Evolutionary conservation across 352 stramenopile species (phyloP).

Genomic region (Pythium myriotylum): DNA sequence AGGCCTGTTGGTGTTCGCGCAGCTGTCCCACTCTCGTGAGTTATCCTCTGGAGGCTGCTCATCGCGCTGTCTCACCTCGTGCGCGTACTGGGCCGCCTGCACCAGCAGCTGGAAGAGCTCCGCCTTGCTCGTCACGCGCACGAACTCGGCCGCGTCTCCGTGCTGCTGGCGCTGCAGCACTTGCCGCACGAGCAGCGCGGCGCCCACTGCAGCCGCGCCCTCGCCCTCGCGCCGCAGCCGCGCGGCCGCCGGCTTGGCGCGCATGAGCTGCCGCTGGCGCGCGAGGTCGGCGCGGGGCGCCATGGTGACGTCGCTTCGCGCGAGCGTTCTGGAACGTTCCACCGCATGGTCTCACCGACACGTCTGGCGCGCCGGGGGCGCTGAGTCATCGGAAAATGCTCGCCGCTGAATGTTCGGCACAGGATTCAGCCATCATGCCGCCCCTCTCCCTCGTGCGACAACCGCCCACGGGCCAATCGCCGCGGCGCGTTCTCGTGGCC

Average conservation of each 20-base stretch:
- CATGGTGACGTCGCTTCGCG: constrained; percentile 13
- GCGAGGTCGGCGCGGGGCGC: constrained; percentile 20
- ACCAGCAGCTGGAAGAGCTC: constrained; percentile 56
- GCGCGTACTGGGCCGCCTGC: constrained; percentile 42
- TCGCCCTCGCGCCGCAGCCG: background rate
- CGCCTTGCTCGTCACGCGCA: constrained; percentile 38
- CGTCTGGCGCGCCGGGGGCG: too few species aligned
- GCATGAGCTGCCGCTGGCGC: constrained; percentile 27
- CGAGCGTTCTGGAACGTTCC: background rate
- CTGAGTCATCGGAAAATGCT: constrained; percentile 23
- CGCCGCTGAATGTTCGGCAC: too few species aligned
- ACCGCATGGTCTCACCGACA: background rate
- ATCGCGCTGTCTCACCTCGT: constrained; percentile 32
- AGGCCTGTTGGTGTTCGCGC: constrained; percentile 16
- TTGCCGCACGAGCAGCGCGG: constrained; percentile 47
- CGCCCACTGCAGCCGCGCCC: constrained; percentile 12
- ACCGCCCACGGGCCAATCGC: constrained; percentile 2
- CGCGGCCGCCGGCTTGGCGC: constrained; percentile 6
- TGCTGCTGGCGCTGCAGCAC: constrained; percentile 51
- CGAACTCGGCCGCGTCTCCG: constrained; percentile 39
- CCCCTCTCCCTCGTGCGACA: background rate
- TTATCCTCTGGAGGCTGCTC: background rate
- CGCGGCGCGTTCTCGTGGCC: constrained; percentile 1
- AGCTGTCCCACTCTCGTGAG: constrained; percentile 1
- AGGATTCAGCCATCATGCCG: too few species aligned